Base-by-base conservation (phyloP, 2,329 filamentous ascomycete genomes). In the Tolypocladium pustulatum region DNA sequence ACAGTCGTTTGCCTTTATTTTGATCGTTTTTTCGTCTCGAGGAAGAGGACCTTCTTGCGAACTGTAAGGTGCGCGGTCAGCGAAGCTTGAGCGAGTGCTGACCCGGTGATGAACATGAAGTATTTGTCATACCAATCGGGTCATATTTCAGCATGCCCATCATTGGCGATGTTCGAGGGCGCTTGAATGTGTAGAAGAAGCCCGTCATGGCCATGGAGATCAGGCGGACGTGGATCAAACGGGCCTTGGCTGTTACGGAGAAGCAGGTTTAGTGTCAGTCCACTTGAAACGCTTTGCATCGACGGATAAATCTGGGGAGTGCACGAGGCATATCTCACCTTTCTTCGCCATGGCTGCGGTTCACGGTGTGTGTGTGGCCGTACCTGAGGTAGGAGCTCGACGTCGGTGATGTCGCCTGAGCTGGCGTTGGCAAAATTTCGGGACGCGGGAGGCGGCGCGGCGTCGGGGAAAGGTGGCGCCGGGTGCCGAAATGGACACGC, bases 61-160 rank as follows among this genome's bases (percentile, higher is more conserved):
- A 99, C 94, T 95, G 66, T 36, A 65, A 38, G 43, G 54, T 54
- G 51, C 12, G 4, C 9, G 52, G 37, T 55, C 36, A 53, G 22
- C 27, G 20, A 43, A 27, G 27, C 17, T 30, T 22, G 4, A 15
- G 36, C n/a, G 4, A 22, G 20, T 6, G 30, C 8, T 6, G n/a
- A n/a, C 4, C 49, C 3, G 30, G 20, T 13, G n/a, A 5, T 32
- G 15, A 4, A 2, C 20, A 53, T 13, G 20, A n/a, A 22, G 4
- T 5, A 15, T 22, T n/a, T 22, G 8, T 9, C 49, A 22, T 85
- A 96, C 90, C 88, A 64, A 99, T 92, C 49, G 94, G 94, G 72
- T 99, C 94, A 76, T 99, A 99, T 80, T 99, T 99, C 67, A 99
- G 79, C 91, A 99, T 94, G 78, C 91, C 95, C 76, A 99, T 83